Evolutionary conservation across 768 basidiomycete species (phyloP), one percentile per base, ranked within the genome.

Genomic region (Termitomyces sp.): DNA sequence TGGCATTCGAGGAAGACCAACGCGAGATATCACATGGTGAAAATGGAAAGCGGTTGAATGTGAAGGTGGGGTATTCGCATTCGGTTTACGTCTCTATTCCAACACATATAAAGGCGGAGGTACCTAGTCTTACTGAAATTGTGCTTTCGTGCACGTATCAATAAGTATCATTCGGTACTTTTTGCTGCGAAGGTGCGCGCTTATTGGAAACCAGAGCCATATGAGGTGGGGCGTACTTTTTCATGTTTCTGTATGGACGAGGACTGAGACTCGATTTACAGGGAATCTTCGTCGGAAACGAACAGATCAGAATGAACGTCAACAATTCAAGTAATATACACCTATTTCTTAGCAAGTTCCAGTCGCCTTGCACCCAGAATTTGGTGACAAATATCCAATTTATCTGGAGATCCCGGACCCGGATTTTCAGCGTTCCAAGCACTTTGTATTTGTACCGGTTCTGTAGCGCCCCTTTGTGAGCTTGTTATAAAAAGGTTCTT

Each of bases 41-140:
- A 54, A 81, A 74, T 41, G 84, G 85, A 22, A 74, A 84, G 69
- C 74, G 88, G 51, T 72, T 98, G 51, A 91, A 87, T 68, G 85
- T 98, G 81, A 95, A 95, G 71, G 79, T 98, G 14, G 95, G 96
- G 2, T 93, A 87, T 70, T 91, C 93, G 40, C 95, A 98, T 73
- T 78, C 87, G 22, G 87, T 98, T 28, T 81, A 80, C 60, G 82
- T 96, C 34, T 84, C 88, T 24, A 81, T 99, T 46, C 96, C 96
- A 19, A 67, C 79, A 15, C 78, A 90, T 66, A 90, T 98, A 68
- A 84, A 82, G 53, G 88, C 83, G 9, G 83, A 90, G 60, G 87
- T 93, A n/a, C 88, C 90, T 22, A 74, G 77, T 19, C 83, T 95
- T 6, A 97, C 92, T 1, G 88, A 90, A 72, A 92, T 98, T 54